Evolutionary conservation across 208 protist genomes (phyloP), one percentile per base, ranked within the genome.

Genomic region (Sergeia podlipaevii): DNA sequence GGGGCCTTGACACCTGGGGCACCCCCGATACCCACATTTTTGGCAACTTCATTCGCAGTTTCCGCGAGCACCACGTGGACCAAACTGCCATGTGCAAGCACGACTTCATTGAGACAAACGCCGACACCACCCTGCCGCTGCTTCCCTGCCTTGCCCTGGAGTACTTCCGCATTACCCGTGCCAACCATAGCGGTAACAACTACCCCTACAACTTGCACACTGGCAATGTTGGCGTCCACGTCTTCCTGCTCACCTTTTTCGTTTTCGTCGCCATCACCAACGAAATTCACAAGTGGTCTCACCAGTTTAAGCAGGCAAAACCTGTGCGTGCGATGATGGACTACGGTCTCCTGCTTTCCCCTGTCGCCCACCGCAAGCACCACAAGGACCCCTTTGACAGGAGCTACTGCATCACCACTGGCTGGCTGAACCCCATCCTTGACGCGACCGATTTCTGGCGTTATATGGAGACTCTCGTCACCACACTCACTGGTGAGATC

Each of bases 331-430:
- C 74, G 30, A 49, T 95, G 20, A 95, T 96, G 75, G 53, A 66
- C 10, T 58, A 61, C 13, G 68, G 79, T 54, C 49, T 97, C 42
- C 59, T 97, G 28, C 77, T 97, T 18, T 89, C 87, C 28, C 83
- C 85, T 13, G 62, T 71, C 26, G 69, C 72, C 30, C 94, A 97
- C 77, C 84, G 83, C 52, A 72, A 80, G 56, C 94, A 97, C 61
- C 94, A 97, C 74, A 78, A 83, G 47, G 89, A 87, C 41, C 87
- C 85, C 36, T 91, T 93, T 52, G 94, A 97, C 55, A 56, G 61
- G 48, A 93, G 76, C 66, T 97, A 97, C 70, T 97, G 94, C 77
- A 97, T 97, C 73, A 97, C 94, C n/a, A 97, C 85, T 24, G 94
- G 94, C 33, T 97, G 94, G 94, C 59, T 97, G 21, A 97, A 97